Percentiles rank a stretch among this genome's conserved stretches.
phyloP scores from a whole-genome alignment of 768 basidiomycete species.

The Lentinus tigrinus region DNA sequence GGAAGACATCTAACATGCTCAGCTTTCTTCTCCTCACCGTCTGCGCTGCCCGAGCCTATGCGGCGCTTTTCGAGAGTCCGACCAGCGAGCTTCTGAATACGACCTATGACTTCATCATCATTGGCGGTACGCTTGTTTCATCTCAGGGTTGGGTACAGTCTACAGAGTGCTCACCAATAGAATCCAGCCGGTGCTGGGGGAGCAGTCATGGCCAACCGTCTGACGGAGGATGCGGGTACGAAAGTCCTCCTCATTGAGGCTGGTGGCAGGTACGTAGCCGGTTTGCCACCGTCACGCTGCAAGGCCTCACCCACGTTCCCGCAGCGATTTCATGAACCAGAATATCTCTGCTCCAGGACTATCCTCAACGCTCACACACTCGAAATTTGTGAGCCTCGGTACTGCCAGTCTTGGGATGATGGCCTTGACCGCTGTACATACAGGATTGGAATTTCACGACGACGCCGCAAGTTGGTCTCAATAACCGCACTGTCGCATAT shows the following conservation, averaged over 20 bases:
- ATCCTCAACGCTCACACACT: neutral
- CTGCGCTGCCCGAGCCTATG: neutral
- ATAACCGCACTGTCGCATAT: constrained; percentile 20
- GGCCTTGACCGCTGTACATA: neutral
- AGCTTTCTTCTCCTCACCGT: neutral
- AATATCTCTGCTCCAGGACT: neutral
- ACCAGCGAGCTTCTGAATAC: neutral
- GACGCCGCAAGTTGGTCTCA: constrained; percentile 20
- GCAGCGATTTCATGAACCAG: neutral
- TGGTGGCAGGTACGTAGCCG: neutral
- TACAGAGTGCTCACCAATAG: neutral
- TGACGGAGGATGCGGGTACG: constrained; percentile 1
- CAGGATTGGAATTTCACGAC: constrained; percentile 30
- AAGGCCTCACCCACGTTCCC: neutral
- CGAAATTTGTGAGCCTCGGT: neutral
- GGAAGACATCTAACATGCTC: neutral
- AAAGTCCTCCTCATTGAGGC: constrained; percentile 13
- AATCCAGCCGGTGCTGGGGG: neutral
- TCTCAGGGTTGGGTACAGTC: neutral
- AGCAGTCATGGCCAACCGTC: neutral
- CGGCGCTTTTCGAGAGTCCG: neutral
- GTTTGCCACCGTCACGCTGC: neutral
- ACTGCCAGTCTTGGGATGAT: neutral
- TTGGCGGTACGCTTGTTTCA: neutral
- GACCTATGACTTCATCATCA: neutral